These are phyloP conservation scores for Hamamelis virginiana DNA, from an alignment of 164 flowering plant genomes.

Conservation along the genomic window DNA sequence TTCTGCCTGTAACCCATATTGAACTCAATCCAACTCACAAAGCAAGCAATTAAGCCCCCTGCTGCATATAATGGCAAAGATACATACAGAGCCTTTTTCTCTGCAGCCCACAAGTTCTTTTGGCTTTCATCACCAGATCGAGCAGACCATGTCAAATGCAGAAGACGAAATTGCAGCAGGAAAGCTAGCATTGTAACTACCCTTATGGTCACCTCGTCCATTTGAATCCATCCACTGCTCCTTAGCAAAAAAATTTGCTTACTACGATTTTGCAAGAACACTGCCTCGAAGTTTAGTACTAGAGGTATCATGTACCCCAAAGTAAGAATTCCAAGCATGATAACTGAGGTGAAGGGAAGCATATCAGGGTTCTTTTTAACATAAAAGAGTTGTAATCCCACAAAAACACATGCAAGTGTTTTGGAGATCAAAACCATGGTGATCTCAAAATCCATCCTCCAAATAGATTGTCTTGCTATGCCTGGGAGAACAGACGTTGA, in stretches of 20 bases:
- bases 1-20: conserved; percentile 11
- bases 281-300: conserved; percentile 58
- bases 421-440: conserved; percentile 53
- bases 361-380: conserved; percentile 48
- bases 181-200: conserved; percentile 28
- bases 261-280: conserved; percentile 28
- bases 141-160: conserved; percentile 52
- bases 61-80: conserved; percentile 34
- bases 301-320: conserved; percentile 64
- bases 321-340: conserved; percentile 59
- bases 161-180: conserved; percentile 55
- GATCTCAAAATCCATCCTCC: conserved; percentile 67
- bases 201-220: conserved; percentile 13
- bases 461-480: conserved; percentile 26
- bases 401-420: conserved; percentile 52
- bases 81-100: conserved; percentile 40
- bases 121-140: conserved; percentile 25
- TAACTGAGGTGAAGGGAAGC: conserved; percentile 48
- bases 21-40: conserved; percentile 26
- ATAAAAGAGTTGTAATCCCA: conserved; percentile 48
- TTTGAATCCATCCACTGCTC: conserved; percentile 33
- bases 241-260: conserved; percentile 22
- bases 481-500: neutral
- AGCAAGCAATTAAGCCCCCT: conserved; percentile 42
- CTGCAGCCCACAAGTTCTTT: conserved; percentile 35